Evolutionary conservation across 2,329 filamentous ascomycete species (phyloP).

Genomic region (Chrysosphaeria jannelii): DNA sequence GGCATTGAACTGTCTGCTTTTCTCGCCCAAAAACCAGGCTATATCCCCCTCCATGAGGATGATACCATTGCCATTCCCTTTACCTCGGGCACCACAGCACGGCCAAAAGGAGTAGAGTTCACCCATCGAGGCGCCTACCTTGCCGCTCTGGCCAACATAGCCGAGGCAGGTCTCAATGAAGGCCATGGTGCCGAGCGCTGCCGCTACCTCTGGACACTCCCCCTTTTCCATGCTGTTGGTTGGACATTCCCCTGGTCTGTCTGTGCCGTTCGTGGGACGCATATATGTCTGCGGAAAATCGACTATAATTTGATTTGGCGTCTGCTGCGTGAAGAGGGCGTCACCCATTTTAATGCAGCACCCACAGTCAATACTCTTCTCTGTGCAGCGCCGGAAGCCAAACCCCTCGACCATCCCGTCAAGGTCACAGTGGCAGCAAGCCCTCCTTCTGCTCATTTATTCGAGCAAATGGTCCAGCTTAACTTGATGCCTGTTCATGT

Average conservation of each 20-base stretch:
- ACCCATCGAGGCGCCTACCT: constrained; percentile 74
- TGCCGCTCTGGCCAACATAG: constrained; percentile 54
- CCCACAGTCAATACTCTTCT: constrained; percentile 90
- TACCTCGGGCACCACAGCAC: constrained; percentile 75
- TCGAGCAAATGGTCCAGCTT: constrained; percentile 65
- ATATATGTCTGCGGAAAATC: constrained; percentile 82
- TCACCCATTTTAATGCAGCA: constrained; percentile 89
- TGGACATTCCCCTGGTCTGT: constrained; percentile 86
- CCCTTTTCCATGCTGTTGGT: constrained; percentile 50
- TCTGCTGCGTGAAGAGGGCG: constrained; percentile 53
- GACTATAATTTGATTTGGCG: constrained; percentile 86
- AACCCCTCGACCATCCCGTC: constrained; percentile 35
- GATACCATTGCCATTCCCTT: constrained; percentile 67
- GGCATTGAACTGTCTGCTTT: constrained; percentile 53
- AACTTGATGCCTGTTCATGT: constrained; percentile 83
- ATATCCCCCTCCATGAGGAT: constrained; percentile 35
- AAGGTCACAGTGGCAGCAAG: constrained; percentile 78
- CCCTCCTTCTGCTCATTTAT: constrained; percentile 67
- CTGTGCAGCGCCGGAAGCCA: constrained; percentile 50
- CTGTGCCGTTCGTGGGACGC: constrained; percentile 68
- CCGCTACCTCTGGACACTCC: constrained; percentile 72
- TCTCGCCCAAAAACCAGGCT: constrained; percentile 2
- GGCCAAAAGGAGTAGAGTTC: constrained; percentile 77
- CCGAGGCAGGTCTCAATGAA: constrained; percentile 58
- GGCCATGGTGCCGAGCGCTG: constrained; percentile 11